Evolutionary conservation across 2,329 filamentous ascomycete species (phyloP).

Genomic region (Venturia aucupariae): DNA sequence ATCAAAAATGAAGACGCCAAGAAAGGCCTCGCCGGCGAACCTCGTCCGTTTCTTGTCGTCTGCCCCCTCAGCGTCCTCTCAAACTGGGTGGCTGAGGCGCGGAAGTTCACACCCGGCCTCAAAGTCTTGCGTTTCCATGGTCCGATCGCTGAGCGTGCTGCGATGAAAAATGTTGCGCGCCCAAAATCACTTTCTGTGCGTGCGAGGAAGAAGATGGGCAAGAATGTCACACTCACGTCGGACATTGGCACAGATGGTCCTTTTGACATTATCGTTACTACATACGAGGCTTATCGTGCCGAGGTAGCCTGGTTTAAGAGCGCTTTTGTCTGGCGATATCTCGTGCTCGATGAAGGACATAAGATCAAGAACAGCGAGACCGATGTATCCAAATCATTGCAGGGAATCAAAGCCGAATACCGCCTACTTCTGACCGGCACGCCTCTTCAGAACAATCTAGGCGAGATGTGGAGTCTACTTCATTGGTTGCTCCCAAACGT

Average conservation of each 20-base stretch:
- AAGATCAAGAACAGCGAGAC: conserved; percentile 60
- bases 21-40: conserved; percentile 56
- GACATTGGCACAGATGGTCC: conserved; percentile 56
- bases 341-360: conserved; percentile 61
- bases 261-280: conserved; percentile 52
- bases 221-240: conserved; percentile 57
- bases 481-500: conserved; percentile 61
- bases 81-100: conserved; percentile 65
- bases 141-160: conserved; percentile 50
- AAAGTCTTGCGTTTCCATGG: conserved; percentile 67
- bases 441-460: conserved; percentile 58
- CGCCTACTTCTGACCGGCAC: conserved; percentile 58
- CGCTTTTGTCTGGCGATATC: conserved; percentile 82
- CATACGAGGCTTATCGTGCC: conserved; percentile 84
- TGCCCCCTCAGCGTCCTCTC: conserved; percentile 63
- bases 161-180: conserved; percentile 67
- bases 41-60: conserved; percentile 70
- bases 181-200: conserved; percentile 62
- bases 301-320: conserved; percentile 51
- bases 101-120: conserved; percentile 70
- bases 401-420: conserved; percentile 51
- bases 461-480: conserved; percentile 58
- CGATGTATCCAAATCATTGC: conserved; percentile 57
- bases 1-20: conserved; percentile 62
- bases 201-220: conserved; percentile 53